Evolutionary conservation across 108 stramenopile genomes (phyloP).

Genomic region (Cyclotella kingstonii): DNA sequence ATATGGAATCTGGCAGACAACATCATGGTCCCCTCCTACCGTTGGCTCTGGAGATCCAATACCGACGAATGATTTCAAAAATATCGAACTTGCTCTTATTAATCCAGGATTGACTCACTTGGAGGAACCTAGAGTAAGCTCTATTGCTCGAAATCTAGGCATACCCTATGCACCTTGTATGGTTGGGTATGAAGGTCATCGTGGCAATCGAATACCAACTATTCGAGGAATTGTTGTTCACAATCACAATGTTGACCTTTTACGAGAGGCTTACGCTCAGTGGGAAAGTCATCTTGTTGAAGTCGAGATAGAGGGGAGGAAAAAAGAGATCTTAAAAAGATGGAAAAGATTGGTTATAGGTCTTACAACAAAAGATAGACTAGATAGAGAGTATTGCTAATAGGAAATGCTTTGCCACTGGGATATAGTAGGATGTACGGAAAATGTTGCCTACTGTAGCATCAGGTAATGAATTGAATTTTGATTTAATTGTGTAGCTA

Average conservation of each 20-base stretch:
- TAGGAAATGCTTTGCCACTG: too few relatives aligned
- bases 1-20: conserved; percentile 86
- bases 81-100: conserved; percentile 75
- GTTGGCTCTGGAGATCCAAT: conserved; percentile 73
- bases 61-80: conserved; percentile 75
- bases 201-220: conserved; percentile 71
- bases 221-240: conserved; percentile 86
- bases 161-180: conserved; percentile 88
- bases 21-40: conserved; percentile 55
- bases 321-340: conserved; percentile 40
- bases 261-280: conserved; percentile 74
- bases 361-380: conserved; percentile 65
- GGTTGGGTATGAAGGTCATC: conserved; percentile 81
- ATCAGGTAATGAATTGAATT: too few relatives aligned
- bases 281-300: conserved; percentile 56
- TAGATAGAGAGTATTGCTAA: conserved; percentile 76
- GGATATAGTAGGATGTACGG: too few relatives aligned
- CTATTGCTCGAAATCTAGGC: conserved; percentile 68
- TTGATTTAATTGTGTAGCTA: too few relatives aligned
- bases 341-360: conserved; percentile 82
- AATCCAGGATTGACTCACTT: conserved; percentile 86
- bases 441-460: too few relatives aligned
- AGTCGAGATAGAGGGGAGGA: conserved; percentile 49
- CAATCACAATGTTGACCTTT: conserved; percentile 66
- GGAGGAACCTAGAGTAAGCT: conserved; percentile 51